A percentile compares a stretch with the other conserved stretches of the same genome.
Conservation (phyloP, 192 early-diverging fungal species). For the Rhizoclosmatium sp. region DNA sequence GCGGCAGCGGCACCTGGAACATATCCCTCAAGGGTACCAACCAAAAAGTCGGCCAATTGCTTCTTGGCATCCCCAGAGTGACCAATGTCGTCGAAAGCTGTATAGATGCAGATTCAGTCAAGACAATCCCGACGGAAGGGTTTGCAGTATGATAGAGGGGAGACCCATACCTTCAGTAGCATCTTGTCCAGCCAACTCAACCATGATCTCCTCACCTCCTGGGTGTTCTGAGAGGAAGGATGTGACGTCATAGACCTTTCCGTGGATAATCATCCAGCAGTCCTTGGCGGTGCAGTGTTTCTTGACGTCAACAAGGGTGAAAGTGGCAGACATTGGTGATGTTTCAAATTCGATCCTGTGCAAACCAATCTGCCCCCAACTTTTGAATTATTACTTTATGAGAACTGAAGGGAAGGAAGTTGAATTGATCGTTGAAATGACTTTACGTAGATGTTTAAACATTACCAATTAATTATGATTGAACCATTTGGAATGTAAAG, state of each 20-base stretch:
- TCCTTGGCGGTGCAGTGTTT: slow-evolving; percentile 50
- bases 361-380: too few relatives aligned
- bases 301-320: slow-evolving; percentile 44
- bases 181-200: slow-evolving; percentile 2
- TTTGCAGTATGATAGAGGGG: too few relatives aligned
- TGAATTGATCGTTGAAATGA: too few relatives aligned
- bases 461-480: too few relatives aligned
- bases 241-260: slow-evolving; percentile 54
- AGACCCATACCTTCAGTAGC: background rate
- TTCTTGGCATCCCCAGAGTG: slow-evolving; percentile 88
- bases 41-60: slow-evolving; percentile 68
- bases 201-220: slow-evolving; percentile 45
- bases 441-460: too few relatives aligned
- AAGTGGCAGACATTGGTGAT: background rate
- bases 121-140: too few relatives aligned
- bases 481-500: too few relatives aligned
- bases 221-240: slow-evolving; percentile 62
- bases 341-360: too few relatives aligned
- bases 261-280: slow-evolving; percentile 54
- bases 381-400: too few relatives aligned
- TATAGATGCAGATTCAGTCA: slow-evolving; percentile 44
- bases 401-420: too few relatives aligned
- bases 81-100: slow-evolving; percentile 89
- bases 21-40: slow-evolving; percentile 54
- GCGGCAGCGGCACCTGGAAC: background rate